These are phyloP conservation scores for Epicoccum sorghinum DNA, from an alignment of 2,329 filamentous ascomycete genomes.

Conservation along the genomic window DNA sequence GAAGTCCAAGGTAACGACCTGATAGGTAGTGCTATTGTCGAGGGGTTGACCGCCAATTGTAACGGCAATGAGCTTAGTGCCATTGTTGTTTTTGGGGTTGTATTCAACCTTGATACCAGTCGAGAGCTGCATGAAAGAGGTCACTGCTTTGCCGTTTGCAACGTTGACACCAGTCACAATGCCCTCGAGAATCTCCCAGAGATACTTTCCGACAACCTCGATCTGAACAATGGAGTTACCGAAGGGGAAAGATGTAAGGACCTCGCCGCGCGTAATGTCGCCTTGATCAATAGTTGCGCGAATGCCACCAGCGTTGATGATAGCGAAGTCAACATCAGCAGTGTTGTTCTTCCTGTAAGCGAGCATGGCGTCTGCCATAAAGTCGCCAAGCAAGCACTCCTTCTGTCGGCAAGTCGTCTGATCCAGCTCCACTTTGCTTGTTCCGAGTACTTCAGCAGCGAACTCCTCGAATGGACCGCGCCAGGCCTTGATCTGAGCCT, in stretches of 20 bases:
- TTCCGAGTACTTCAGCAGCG: slow-evolving; percentile 63
- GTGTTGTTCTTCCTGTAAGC: slow-evolving; percentile 61
- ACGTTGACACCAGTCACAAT: slow-evolving; percentile 62
- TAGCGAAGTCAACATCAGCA: slow-evolving; percentile 60
- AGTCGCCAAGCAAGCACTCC: slow-evolving; percentile 60
- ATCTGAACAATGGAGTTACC: slow-evolving; percentile 69
- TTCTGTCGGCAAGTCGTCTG: slow-evolving; percentile 63
- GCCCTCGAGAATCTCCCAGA: slow-evolving; percentile 66
- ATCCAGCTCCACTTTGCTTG: slow-evolving; percentile 62
- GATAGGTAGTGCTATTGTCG: slow-evolving; percentile 58
- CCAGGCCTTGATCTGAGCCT: slow-evolving; percentile 65
- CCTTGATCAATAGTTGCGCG: slow-evolving; percentile 68
- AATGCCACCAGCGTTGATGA: slow-evolving; percentile 69
- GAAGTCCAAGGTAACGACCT: slow-evolving; percentile 68
- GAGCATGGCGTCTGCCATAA: slow-evolving; percentile 62
- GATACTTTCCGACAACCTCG: slow-evolving; percentile 57
- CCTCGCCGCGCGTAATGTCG: slow-evolving; percentile 66
- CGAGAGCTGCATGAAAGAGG: slow-evolving; percentile 67
- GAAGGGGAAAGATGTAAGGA: slow-evolving; percentile 70
- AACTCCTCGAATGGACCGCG: slow-evolving; percentile 66
- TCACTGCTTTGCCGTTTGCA: slow-evolving; percentile 59
- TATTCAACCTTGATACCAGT: slow-evolving; percentile 63
- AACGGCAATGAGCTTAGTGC: slow-evolving; percentile 60
- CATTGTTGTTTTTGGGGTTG: slow-evolving; percentile 58
- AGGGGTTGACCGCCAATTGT: slow-evolving; percentile 58